Percentiles rank a stretch among this genome's conserved stretches.
Evolutionary conservation across 768 basidiomycete genomes (phyloP).

Genomic region (Pilatotrama ljubarskyi): DNA sequence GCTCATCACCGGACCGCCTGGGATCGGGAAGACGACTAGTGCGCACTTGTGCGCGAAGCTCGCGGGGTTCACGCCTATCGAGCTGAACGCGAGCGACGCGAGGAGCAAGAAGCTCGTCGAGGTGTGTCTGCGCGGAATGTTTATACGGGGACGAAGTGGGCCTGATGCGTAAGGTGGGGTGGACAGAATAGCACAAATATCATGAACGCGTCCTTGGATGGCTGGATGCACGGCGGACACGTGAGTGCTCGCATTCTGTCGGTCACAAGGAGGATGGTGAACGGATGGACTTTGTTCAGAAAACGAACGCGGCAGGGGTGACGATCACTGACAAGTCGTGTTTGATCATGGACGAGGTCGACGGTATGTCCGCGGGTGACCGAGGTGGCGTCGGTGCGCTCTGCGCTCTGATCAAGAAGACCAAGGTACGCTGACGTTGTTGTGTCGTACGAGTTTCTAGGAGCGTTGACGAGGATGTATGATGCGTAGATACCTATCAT

Average conservation of each 20-base stretch:
- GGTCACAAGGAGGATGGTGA: no score
- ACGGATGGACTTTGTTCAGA: no score
- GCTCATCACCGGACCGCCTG: slow-evolving; percentile 90
- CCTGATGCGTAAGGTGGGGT: neutral
- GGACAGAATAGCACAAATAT: slow-evolving; percentile 84
- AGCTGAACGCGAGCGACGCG: slow-evolving; percentile 94
- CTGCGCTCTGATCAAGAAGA: slow-evolving; percentile 90
- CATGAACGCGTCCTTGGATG: slow-evolving; percentile 85
- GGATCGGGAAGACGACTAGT: slow-evolving; percentile 96
- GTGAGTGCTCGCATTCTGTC: no score
- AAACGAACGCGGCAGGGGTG: slow-evolving; percentile 69
- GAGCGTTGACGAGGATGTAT: neutral
- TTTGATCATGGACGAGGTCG: slow-evolving; percentile 99
- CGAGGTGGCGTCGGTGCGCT: slow-evolving; percentile 95
- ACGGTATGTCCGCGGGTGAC: slow-evolving; percentile 98
- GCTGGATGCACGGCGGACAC: slow-evolving; percentile 66
- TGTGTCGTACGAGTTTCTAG: no score
- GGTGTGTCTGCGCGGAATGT: slow-evolving; percentile 40
- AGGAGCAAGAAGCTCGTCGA: slow-evolving; percentile 97
- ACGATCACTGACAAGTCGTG: slow-evolving; percentile 77
- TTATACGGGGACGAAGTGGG: neutral
- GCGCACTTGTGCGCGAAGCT: slow-evolving; percentile 90
- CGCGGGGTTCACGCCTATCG: slow-evolving; percentile 91
- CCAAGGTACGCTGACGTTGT: slow-evolving; percentile 53
- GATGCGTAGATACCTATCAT: slow-evolving; percentile 84